Percentiles rank a stretch among this genome's conserved stretches.
These are phyloP conservation scores for Phytopythium helicoides DNA, from an alignment of 352 stramenopile genomes.

Conservation along the genomic window DNA sequence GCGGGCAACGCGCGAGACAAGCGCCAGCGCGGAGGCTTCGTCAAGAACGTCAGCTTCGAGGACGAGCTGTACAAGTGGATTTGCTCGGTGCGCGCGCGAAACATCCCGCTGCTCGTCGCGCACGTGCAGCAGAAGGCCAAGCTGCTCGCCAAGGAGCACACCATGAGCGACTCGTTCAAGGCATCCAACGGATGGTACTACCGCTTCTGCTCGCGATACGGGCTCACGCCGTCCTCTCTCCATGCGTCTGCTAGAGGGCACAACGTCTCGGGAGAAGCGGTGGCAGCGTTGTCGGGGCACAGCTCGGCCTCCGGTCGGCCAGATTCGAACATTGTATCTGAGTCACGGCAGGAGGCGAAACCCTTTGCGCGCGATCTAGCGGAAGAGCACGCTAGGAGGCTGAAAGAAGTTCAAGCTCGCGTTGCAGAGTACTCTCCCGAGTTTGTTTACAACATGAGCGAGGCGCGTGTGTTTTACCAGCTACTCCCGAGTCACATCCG, in stretches of 20 bases:
- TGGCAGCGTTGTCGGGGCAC: no score
- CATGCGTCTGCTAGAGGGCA: not conserved
- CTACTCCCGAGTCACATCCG: constrained; percentile 26
- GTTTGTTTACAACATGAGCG: constrained; percentile 50
- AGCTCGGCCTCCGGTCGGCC: no score
- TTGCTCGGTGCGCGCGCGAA: constrained; percentile 38
- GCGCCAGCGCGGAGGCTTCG: constrained; percentile 62
- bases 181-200: constrained; percentile 82
- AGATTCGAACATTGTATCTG: no score
- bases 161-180: constrained; percentile 44
- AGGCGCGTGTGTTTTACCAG: constrained; percentile 53
- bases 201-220: constrained; percentile 68
- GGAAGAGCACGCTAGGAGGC: constrained; percentile 10
- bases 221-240: constrained; percentile 37
- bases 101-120: constrained; percentile 44
- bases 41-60: constrained; percentile 55
- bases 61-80: constrained; percentile 74
- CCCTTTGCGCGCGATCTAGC: constrained; percentile 8
- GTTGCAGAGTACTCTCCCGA: constrained; percentile 29
- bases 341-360: not conserved
- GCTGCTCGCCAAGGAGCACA: constrained; percentile 34
- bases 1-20: constrained; percentile 32
- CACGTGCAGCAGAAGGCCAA: constrained; percentile 62
- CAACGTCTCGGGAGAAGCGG: no score
- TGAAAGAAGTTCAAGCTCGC: constrained; percentile 24